Evolutionary conservation across 2,329 filamentous ascomycete species (phyloP).

Genomic region (Penicillium expansum): DNA sequence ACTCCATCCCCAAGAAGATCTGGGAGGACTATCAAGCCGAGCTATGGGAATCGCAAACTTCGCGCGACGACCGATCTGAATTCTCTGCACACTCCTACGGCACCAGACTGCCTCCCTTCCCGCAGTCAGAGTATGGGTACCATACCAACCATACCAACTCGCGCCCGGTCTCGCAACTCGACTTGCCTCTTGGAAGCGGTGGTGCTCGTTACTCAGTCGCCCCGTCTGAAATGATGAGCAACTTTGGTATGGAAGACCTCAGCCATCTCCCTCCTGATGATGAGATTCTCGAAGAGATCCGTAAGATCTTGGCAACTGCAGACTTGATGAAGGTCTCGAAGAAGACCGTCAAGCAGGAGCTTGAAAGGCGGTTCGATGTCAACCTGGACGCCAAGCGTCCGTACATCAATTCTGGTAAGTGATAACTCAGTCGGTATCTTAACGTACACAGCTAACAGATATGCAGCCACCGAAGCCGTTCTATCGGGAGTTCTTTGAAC

Average conservation of each 20-base stretch:
- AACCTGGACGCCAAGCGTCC: conserved; percentile 81
- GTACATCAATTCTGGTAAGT: conserved; percentile 90
- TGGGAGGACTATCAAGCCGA: conserved; percentile 99
- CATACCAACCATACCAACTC: conserved; percentile 55
- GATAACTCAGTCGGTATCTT: conserved; percentile 5
- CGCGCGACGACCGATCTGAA: conserved; percentile 77
- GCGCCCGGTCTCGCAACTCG: conserved; percentile 59
- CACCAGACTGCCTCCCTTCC: conserved; percentile 69
- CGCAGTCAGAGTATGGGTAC: conserved; percentile 69
- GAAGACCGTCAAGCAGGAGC: conserved; percentile 92
- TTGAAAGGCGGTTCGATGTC: conserved; percentile 86
- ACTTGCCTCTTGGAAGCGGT: conserved; percentile 50
- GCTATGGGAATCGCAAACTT: conserved; percentile 94
- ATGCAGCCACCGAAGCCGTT: conserved; percentile 69
- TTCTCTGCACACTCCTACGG: conserved; percentile 92
- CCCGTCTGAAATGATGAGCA: conserved; percentile 67
- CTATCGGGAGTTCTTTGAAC: conserved; percentile 69
- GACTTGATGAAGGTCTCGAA: conserved; percentile 98
- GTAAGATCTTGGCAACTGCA: conserved; percentile 84
- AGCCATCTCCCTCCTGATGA: conserved; percentile 81
- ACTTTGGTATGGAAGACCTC: conserved; percentile 73
- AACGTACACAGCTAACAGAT: conserved; percentile 28
- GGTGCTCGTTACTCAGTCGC: conserved; percentile 76
- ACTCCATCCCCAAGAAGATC: conserved; percentile 91
- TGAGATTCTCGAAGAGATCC: conserved; percentile 85